phyloP scores from a whole-genome alignment of 495 filamentous ascomycete species.

The Penicillium alfredii region DNA sequence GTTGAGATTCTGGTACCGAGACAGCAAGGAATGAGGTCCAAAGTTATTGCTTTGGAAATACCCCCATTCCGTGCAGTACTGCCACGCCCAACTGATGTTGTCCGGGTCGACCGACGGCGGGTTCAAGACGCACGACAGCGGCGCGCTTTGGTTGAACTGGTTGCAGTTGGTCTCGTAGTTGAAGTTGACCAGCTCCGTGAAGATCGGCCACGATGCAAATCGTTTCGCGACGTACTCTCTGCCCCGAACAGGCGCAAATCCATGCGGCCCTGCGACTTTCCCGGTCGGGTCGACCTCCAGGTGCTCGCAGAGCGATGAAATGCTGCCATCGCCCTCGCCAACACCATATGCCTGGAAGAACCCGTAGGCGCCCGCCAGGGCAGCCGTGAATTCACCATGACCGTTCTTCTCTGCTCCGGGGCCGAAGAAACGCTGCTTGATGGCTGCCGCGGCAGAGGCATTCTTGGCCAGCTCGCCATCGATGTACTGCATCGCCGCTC shows the following conservation, averaged over 20 bases:
- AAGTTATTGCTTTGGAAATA: conserved; percentile 51
- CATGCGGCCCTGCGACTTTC: conserved; percentile 21
- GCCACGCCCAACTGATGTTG: conserved; percentile 52
- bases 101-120: conserved; percentile 29
- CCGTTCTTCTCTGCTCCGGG: conserved; percentile 41
- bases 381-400: conserved; percentile 46
- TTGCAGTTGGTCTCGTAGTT: conserved; percentile 38
- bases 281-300: conserved; percentile 35
- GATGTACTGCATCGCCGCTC: conserved; percentile 47
- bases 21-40: conserved; percentile 43
- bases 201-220: conserved; percentile 42
- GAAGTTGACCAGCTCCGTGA: conserved; percentile 38
- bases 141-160: conserved; percentile 22
- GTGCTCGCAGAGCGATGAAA: conserved; percentile 44
- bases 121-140: conserved; percentile 36
- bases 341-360: conserved; percentile 47
- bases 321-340: conserved; percentile 30
- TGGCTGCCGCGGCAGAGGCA: conserved; percentile 24
- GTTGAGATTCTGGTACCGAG: conserved; percentile 45
- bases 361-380: conserved; percentile 34
- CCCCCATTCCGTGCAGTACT: conserved; percentile 57
- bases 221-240: conserved; percentile 38
- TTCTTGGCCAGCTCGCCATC: conserved; percentile 39
- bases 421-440: conserved; percentile 49
- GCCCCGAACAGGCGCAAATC: conserved; percentile 37